Conservation (phyloP, 495 filamentous ascomycete genomes). For the Thozetella sp. region DNA sequence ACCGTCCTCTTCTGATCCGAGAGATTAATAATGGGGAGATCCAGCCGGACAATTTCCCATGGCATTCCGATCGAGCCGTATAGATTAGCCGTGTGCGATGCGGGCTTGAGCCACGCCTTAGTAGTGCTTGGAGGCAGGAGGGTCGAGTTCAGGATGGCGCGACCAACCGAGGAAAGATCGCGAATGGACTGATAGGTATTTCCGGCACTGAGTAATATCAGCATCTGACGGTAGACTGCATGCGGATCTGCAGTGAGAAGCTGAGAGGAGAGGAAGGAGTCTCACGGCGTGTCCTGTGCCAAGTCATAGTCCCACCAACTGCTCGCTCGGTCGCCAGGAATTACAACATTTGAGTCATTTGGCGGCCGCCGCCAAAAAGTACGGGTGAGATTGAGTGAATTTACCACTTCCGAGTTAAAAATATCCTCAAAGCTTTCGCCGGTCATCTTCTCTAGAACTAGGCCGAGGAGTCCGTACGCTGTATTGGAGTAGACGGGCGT, state of each 20-base stretch:
- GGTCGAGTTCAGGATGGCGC: slow-evolving; percentile 39
- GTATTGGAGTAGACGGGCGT: slow-evolving; percentile 16
- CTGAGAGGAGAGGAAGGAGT: background rate
- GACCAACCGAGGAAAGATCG: slow-evolving; percentile 41
- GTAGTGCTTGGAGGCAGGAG: slow-evolving; percentile 34
- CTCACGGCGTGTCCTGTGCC: background rate
- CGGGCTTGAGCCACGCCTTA: slow-evolving; percentile 49
- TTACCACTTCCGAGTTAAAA: slow-evolving; percentile 11
- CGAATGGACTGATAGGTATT: slow-evolving; percentile 41
- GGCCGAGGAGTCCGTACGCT: slow-evolving; percentile 13
- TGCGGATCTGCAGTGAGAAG: background rate
- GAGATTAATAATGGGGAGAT: background rate
- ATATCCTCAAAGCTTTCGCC: background rate
- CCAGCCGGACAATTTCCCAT: slow-evolving; percentile 42
- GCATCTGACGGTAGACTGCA: background rate
- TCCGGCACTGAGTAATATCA: slow-evolving; percentile 28
- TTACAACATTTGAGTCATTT: background rate
- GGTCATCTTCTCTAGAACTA: slow-evolving; percentile 13
- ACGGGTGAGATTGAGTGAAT: slow-evolving; percentile 30
- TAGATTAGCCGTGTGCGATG: slow-evolving; percentile 31
- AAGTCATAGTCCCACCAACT: slow-evolving; percentile 6
- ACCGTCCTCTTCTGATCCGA: slow-evolving; percentile 7
- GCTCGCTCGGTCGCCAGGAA: slow-evolving; percentile 2
- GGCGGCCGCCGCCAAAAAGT: slow-evolving; percentile 7
- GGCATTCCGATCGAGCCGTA: slow-evolving; percentile 40